phyloP scores from a whole-genome alignment of 768 basidiomycete genomes.

The Lactifluus pinguis region DNA sequence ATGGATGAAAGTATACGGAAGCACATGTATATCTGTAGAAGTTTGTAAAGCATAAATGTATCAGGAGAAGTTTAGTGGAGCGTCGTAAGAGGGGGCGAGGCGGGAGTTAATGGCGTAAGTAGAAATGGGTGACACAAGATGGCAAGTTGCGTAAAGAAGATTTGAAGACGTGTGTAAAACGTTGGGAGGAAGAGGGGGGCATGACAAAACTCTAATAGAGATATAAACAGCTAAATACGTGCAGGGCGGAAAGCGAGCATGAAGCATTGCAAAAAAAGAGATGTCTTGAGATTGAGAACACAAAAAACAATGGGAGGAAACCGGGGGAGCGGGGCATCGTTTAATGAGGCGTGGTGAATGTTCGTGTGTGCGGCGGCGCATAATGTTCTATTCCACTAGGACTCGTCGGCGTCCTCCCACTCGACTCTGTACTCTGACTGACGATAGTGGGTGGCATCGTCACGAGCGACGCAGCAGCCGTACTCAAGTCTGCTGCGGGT shows the following conservation, averaged over 20 bases:
- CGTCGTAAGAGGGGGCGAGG: background rate
- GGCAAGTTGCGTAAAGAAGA: background rate
- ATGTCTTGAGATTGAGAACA: background rate
- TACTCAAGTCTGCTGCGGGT: slow-evolving; percentile 43
- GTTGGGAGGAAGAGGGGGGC: background rate
- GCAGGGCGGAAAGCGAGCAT: background rate
- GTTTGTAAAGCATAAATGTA: background rate
- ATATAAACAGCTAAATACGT: slow-evolving; percentile 8
- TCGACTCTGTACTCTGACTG: slow-evolving; percentile 42
- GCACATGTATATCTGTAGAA: background rate
- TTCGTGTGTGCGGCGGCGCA: slow-evolving; percentile 8
- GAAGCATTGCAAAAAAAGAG: background rate
- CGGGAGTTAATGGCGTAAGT: background rate
- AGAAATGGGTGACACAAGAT: background rate
- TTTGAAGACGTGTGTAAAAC: background rate
- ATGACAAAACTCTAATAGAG: background rate
- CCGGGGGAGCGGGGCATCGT: too few species aligned
- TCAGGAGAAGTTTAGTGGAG: background rate
- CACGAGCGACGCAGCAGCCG: slow-evolving; percentile 59
- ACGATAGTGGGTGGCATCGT: slow-evolving; percentile 54
- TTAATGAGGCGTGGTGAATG: background rate
- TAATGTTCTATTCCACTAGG: slow-evolving; percentile 37
- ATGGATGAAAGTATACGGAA: background rate
- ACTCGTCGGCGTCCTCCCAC: slow-evolving; percentile 38
- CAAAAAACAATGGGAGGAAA: background rate